Conservation (phyloP, 139 green algal species). For the Chlorella sp. region DNA sequence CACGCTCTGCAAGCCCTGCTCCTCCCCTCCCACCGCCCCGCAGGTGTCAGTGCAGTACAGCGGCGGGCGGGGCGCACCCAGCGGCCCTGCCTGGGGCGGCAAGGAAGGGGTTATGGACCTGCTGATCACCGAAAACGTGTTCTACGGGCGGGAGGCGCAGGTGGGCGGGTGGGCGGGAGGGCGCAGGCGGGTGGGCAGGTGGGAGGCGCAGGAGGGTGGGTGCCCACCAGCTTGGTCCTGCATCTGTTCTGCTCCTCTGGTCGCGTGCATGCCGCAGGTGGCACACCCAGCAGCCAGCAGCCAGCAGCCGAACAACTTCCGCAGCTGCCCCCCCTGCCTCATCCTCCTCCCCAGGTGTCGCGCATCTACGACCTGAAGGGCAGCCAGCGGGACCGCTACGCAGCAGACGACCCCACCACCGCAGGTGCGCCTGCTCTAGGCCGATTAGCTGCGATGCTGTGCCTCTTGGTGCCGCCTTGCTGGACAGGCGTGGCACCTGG, state of each 20-base stretch:
- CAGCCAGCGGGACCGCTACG: slow-evolving; percentile 61
- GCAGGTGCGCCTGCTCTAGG: too few relatives aligned
- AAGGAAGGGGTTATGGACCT: slow-evolving; percentile 82
- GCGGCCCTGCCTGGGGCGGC: slow-evolving; percentile 25
- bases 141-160: slow-evolving; percentile 75
- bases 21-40: neutral
- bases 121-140: slow-evolving; percentile 96
- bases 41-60: slow-evolving; percentile 39
- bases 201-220: neutral
- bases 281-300: neutral
- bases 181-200: neutral
- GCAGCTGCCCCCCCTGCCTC: neutral
- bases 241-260: too few relatives aligned
- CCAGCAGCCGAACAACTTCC: neutral
- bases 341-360: slow-evolving; percentile 24
- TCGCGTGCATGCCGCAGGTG: neutral
- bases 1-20: neutral
- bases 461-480: too few relatives aligned
- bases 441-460: neutral
- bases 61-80: slow-evolving; percentile 2
- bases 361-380: slow-evolving; percentile 97
- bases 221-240: too few relatives aligned
- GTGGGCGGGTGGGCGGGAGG: neutral
- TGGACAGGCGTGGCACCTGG: too few relatives aligned
- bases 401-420: slow-evolving; percentile 35